Evolutionary conservation across 805 yeast genomes (phyloP), one percentile per base, ranked within the genome.

Genomic region (Kodamaea neixiangensis): DNA sequence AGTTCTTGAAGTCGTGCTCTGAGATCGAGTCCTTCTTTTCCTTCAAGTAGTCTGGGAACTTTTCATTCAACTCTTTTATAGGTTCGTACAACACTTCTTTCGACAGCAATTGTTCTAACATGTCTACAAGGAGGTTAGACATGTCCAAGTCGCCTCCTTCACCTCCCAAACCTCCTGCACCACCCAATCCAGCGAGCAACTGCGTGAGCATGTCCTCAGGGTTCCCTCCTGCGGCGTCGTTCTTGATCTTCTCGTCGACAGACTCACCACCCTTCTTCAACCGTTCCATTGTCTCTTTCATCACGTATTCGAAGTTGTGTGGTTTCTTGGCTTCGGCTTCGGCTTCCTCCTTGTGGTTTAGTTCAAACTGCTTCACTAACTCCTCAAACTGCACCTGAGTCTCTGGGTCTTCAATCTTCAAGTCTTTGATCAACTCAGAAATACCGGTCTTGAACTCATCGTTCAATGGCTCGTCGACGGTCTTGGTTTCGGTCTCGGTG

Each of bases 71-170:
- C 53, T 90, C 96, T 61, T 85, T 87, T 69, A 93, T 78, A 2
- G 98, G 97, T 58, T 87, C 96, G 63, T 89, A 92, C 35, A 93
- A 75, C 17, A 92, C 87, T 51, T 86, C 92, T 62, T 91, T 93
- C 4, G 94, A 82, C 6, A 94, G 81, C 65, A 93, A 77, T 63
- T 91, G 93, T 54, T 83, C 85, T 60, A 93, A 75, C 83, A 93
- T 83, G 34, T 87, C 89, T 15, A 77, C 78, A 53, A 89, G 69
- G 44, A 89, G 69, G 52, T 81, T 80, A 20, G 85, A 73, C 68
- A 85, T 78, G 61, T 86, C 91, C 55, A 86, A 68, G 53, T 77
- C 80, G 1, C 67, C 72, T 4, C 66, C 72, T 11, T 62, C 73
- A 1, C 60, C 80, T 1, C 66, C 72, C 41, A 37, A 37, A 14